Base-by-base conservation (phyloP, 352 stramenopile genomes). In the Phytophthora palmivora region DNA sequence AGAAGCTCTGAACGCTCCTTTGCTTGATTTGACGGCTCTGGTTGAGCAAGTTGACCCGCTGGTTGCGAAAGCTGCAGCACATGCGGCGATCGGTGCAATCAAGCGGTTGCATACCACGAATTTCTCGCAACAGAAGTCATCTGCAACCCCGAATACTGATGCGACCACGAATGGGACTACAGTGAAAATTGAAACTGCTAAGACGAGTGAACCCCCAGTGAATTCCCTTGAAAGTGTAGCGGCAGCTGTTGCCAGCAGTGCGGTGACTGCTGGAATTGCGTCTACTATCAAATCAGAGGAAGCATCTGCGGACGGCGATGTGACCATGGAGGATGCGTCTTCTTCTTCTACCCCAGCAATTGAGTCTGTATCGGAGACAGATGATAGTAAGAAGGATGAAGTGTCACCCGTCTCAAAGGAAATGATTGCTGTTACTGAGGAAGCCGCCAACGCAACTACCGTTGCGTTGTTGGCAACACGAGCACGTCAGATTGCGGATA, bases 51-150 rank as follows among this genome's bases (percentile, higher is more conserved):
- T 88, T 2, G 86, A 94, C 38, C 86, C 86, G 30, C 54, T 88
- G 12, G 79, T 94, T 6, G 84, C 81, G 6, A 88, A 92, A 58
- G 82, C 84, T 21, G 86, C 86, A 22, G 78, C 84, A 0, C 67
- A 72, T n/a, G 86, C 86, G 8, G 83, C 83, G 2, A 82, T 94
- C 46, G 59, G 63, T 8, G 80, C 84, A 0, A 74, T 94, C 30
- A 73, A 88, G 46, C 54, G 84, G n/a, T 67, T 94, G 16, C 83
- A 94, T 52, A 74, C 58, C 11, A 15, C 26, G 9, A 21, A 54
- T 21, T 47, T 22, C n/a, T 43, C 37, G 18, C 6, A 24, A 9
- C 36, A 43, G 11, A 15, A 42, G 10, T 22, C 37, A 16, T 11
- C 24, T 16, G 22, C 22, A n/a, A 33, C 19, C 18, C 11, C 30